phyloP scores from a whole-genome alignment of 495 filamentous ascomycete genomes.

The Tuber indicum region DNA sequence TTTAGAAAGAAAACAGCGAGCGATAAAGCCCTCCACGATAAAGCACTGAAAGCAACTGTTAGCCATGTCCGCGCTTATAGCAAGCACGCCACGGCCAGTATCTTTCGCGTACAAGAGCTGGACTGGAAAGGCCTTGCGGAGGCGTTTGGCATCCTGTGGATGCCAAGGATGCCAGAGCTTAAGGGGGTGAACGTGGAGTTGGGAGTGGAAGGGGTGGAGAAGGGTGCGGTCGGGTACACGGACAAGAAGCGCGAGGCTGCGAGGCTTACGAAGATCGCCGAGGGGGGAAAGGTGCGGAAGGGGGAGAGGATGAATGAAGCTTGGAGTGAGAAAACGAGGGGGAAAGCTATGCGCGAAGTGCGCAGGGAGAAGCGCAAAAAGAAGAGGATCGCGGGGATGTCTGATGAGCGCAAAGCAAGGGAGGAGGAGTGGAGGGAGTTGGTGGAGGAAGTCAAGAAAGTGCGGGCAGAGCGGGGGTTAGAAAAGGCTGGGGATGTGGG shows the following conservation, averaged over 20 bases:
- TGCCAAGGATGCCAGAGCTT: slow-evolving; percentile 93
- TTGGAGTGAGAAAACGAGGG: slow-evolving; percentile 78
- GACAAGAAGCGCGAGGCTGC: slow-evolving; percentile 71
- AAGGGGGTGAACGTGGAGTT: slow-evolving; percentile 60
- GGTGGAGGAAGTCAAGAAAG: slow-evolving; percentile 61
- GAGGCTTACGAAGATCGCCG: slow-evolving; percentile 48
- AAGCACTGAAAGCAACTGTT: slow-evolving; percentile 83
- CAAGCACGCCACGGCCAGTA: slow-evolving; percentile 83
- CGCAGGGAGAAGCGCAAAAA: slow-evolving; percentile 68
- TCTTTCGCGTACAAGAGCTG: slow-evolving; percentile 76
- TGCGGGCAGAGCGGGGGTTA: slow-evolving; percentile 42
- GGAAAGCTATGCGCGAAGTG: slow-evolving; percentile 57
- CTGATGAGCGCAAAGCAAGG: slow-evolving; percentile 63
- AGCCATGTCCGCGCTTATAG: slow-evolving; percentile 85
- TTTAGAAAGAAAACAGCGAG: slow-evolving; percentile 55
- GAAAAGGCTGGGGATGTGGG: slow-evolving; percentile 41
- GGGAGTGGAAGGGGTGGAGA: slow-evolving; percentile 53
- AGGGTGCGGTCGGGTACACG: slow-evolving; percentile 60
- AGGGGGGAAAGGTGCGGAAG: slow-evolving; percentile 44
- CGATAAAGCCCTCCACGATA: slow-evolving; percentile 81
- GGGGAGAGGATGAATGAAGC: slow-evolving; percentile 53
- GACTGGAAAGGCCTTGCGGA: slow-evolving; percentile 76
- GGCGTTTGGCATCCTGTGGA: slow-evolving; percentile 73
- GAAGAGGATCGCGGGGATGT: slow-evolving; percentile 70
- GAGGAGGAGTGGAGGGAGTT: slow-evolving; percentile 64